These are phyloP conservation scores for Artemisia argyi DNA, from an alignment of 129 eudicot species.

Conservation along the genomic window DNA sequence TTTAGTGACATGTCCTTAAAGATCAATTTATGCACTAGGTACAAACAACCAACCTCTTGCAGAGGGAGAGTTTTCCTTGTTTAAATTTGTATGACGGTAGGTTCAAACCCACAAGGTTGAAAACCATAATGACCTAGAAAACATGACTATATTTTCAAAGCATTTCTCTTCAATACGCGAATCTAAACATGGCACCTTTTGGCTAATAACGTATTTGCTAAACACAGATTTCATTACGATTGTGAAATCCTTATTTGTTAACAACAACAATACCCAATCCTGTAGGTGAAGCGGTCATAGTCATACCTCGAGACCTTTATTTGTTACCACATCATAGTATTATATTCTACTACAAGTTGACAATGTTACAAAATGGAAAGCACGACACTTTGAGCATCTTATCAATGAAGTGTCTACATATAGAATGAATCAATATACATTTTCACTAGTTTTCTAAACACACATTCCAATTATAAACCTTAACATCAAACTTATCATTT, in stretches of 20 bases:
- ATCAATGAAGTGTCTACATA: conserved; percentile 4
- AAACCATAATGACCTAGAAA: too few relatives aligned
- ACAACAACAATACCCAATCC: neutral
- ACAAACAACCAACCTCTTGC: too few relatives aligned
- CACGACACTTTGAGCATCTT: neutral
- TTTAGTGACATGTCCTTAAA: too few relatives aligned
- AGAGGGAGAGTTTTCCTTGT: too few relatives aligned
- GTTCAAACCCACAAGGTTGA: too few relatives aligned
- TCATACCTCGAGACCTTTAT: neutral
- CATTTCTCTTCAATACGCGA: too few relatives aligned
- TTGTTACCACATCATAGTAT: neutral
- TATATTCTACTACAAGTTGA: neutral
- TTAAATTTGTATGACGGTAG: too few relatives aligned
- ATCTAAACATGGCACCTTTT: too few relatives aligned
- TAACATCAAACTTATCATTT: conserved; percentile 51
- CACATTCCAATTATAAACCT: conserved; percentile 70
- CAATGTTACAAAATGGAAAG: conserved; percentile 23
- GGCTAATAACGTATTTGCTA: too few relatives aligned
- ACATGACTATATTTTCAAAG: too few relatives aligned
- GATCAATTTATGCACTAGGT: too few relatives aligned
- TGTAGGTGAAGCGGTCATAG: too few relatives aligned
- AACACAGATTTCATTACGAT: neutral
- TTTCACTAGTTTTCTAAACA: conserved; percentile 33
- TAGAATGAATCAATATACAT: neutral
- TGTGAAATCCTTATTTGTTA: neutral